Evolutionary conservation across 23 red algal species (phyloP).

Genomic region (Gracilariopsis chorda): DNA sequence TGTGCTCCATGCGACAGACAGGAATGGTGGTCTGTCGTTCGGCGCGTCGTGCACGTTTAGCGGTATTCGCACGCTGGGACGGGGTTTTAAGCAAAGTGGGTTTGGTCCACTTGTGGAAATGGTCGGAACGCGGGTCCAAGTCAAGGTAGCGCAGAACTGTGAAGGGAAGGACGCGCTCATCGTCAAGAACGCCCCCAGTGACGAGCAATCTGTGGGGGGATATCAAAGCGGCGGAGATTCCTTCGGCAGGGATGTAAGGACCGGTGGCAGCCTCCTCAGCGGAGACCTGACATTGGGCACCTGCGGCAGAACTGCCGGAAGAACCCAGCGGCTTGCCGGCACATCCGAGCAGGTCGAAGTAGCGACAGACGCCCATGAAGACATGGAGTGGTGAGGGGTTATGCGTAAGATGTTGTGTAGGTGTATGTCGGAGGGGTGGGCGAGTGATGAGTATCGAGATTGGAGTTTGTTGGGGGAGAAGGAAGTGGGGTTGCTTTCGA

Average conservation of each 20-base stretch:
- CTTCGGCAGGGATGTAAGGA: slow-evolving; percentile 24
- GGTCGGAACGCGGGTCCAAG: background rate
- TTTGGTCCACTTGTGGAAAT: slow-evolving; percentile 7
- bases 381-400: too few relatives aligned
- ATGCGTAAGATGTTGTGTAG: too few relatives aligned
- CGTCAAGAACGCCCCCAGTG: slow-evolving; percentile 34
- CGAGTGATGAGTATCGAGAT: too few relatives aligned
- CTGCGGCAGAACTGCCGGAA: background rate
- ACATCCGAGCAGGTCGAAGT: background rate
- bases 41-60: background rate
- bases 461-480: too few relatives aligned
- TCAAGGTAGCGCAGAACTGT: slow-evolving; percentile 44
- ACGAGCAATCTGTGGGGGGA: slow-evolving; percentile 42
- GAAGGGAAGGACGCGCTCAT: slow-evolving; percentile 45
- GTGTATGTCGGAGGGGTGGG: too few relatives aligned
- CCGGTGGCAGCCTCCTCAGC: slow-evolving; percentile 13
- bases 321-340: slow-evolving; percentile 18
- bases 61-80: background rate
- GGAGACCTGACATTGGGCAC: slow-evolving; percentile 1
- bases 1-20: slow-evolving; percentile 61
- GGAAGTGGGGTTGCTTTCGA: too few relatives aligned
- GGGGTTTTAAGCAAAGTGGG: background rate
- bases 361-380: slow-evolving; percentile 24
- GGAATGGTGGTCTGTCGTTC: background rate
- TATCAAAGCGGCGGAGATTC: slow-evolving; percentile 19